Evolutionary conservation across 768 basidiomycete species (phyloP).

Genomic region (Pleurotus sapidus): DNA sequence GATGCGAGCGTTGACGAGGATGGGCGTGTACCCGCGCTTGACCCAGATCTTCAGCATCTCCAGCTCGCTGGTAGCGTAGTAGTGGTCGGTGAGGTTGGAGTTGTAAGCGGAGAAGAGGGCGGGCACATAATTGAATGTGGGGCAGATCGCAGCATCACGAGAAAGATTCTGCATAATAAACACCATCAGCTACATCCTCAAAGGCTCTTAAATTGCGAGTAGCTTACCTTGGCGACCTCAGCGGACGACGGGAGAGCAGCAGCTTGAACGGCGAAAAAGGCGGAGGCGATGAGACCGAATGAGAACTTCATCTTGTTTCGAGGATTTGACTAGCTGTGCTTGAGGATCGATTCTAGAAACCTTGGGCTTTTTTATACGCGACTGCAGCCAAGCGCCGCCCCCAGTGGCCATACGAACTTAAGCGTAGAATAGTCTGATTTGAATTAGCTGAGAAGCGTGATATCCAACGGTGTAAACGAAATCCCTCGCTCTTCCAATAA

Average conservation of each 20-base stretch:
- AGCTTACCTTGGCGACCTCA: background rate
- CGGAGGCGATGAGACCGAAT: background rate
- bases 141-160: background rate
- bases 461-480: too few species aligned
- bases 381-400: background rate
- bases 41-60: conserved; percentile 7
- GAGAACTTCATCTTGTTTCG: conserved; percentile 7
- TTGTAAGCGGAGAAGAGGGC: conserved; percentile 5
- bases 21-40: background rate
- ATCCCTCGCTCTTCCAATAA: too few species aligned
- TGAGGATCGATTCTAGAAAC: background rate
- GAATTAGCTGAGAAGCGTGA: too few species aligned
- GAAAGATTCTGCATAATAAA: background rate
- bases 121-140: conserved; percentile 4
- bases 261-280: conserved; percentile 4
- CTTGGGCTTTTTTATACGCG: background rate
- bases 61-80: conserved; percentile 4
- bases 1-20: conserved; percentile 10
- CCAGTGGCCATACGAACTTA: too few species aligned
- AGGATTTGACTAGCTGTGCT: background rate
- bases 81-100: conserved; percentile 1
- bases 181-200: too few species aligned
- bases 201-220: too few species aligned
- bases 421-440: too few species aligned
- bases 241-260: background rate